Base-by-base conservation (phyloP, 1,139 yeast species). In the Candida gigantensis region DNA sequence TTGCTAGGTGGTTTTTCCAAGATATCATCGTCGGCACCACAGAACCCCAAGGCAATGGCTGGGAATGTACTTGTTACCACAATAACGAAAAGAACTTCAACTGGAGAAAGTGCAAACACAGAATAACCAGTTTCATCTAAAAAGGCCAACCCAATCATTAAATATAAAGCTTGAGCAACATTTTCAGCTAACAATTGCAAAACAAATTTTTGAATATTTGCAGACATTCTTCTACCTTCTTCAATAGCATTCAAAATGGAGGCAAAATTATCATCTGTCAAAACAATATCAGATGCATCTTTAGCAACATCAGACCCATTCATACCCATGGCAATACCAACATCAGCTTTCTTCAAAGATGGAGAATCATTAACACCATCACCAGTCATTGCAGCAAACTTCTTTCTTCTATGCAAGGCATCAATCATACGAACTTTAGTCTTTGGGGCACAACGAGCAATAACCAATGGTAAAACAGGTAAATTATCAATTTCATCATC, bases 281-380 rank as follows among this genome's bases (percentile, higher is more conserved):
- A 71, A 37, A 92, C 92, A 97, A 92, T 92, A 60, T 92, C 98
- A 4, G 97, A 88, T 0, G 97, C 97, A 60, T 92, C 98, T 55
- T 92, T 92, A 33, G 98, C 98, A 32, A 92, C 98, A 61, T 92
- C 98, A 0, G 97, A 90, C 39, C 98, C 98, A 63, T 85, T 80
- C 51, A 81, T 78, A 43, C 98, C 98, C 98, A 92, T 92, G 20
- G 96, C 84, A 52, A 92, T 84, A 49, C 95, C 94, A 39, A 85
- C 88, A 59, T 85, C 92, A 1, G 94, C 86, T 45, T 77, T 80
- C 55, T 84, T 84, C 58, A 85, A 70, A 4, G 88, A 79, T 13
- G 94, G 95, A 3, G 92, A 84, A 57, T 85, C 94, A 55, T 85
- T 85, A 35, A 84, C 90, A 49, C 94, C 94, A 58, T 84, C 94